Evolutionary conservation across 2,329 filamentous ascomycete species (phyloP), one percentile per base, ranked within the genome.

Genomic region (Pyrenophora seminiperda): DNA sequence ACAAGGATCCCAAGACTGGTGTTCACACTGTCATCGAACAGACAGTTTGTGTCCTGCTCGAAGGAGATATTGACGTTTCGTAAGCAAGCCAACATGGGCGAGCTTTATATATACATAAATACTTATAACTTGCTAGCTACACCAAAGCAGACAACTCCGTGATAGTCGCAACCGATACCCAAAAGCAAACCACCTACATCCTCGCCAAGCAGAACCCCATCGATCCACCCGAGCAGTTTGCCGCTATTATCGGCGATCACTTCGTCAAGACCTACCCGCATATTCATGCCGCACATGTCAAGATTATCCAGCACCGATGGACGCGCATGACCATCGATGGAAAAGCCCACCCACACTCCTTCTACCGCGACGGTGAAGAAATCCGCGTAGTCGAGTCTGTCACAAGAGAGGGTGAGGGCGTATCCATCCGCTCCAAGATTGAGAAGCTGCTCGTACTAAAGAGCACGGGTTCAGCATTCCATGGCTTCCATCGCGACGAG

Each of bases 401-500:
- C 41, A 82, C 81, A 51, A 83, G 88, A 62, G 77, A 79, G 50
- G 79, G 80, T 54, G 80, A 83, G 59, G 90, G 90, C 27, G 87
- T 96, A 66, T 80, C 83, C 47, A 81, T 99, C 68, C 83, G 81
- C 65, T 93, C 90, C 67, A 84, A 86, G 58, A 90, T 99, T 66
- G 82, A 83, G 57, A 91, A 89, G 51, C 81, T 97, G 43, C 83
- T 91, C 10, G 92, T 99, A 39, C 84, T 99, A 61, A 99, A 99
- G 82, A 95, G 89, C 81, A 99, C 94, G 1, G 92, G 91, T 24
- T 97, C 92, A 27, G 90, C 91, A 62, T 99, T 99, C 83, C 89
- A 96, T 77, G 88, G 91, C 64, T 99, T 96, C 76, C 81, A 97
- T 59, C 84, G 89, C 34, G 91, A 99, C 74, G 92, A 96, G 74